These are phyloP conservation scores for Prunus mume DNA, from an alignment of 306 rosid species.

Conservation along the genomic window DNA sequence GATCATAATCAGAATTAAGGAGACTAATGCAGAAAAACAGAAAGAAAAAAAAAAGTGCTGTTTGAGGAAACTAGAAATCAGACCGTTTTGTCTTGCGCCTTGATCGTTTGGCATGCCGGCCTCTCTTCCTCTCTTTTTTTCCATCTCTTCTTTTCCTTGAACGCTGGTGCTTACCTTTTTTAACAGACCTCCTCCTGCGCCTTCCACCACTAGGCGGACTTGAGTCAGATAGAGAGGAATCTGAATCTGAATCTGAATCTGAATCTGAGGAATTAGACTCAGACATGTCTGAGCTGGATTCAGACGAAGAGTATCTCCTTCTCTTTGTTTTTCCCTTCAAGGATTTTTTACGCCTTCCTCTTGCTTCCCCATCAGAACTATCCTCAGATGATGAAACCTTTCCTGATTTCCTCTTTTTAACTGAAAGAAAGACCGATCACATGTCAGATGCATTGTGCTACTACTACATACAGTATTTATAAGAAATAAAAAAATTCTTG, in stretches of 20 bases:
- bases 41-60: not conserved
- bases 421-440: constrained; percentile 38
- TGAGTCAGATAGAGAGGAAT: constrained; percentile 61
- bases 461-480: not conserved
- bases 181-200: constrained; percentile 52
- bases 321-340: constrained; percentile 53
- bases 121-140: constrained; percentile 52
- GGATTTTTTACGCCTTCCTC: constrained; percentile 50
- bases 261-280: constrained; percentile 56
- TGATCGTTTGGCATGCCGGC: constrained; percentile 50
- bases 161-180: constrained; percentile 46
- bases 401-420: constrained; percentile 53
- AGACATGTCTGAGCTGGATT: constrained; percentile 58
- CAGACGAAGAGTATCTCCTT: constrained; percentile 75
- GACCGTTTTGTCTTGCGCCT: constrained; percentile 61
- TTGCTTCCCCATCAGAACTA: constrained; percentile 57
- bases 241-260: constrained; percentile 55
- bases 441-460: constrained; percentile 13
- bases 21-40: constrained; percentile 7
- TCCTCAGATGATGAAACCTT: constrained; percentile 52
- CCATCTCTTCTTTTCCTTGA: constrained; percentile 63
- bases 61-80: constrained; percentile 24
- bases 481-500: not conserved
- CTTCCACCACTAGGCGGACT: constrained; percentile 72
- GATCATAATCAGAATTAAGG: constrained; percentile 29